Conservation (phyloP, 192 early-diverging fungal species). For the Entomortierella parvispora region DNA sequence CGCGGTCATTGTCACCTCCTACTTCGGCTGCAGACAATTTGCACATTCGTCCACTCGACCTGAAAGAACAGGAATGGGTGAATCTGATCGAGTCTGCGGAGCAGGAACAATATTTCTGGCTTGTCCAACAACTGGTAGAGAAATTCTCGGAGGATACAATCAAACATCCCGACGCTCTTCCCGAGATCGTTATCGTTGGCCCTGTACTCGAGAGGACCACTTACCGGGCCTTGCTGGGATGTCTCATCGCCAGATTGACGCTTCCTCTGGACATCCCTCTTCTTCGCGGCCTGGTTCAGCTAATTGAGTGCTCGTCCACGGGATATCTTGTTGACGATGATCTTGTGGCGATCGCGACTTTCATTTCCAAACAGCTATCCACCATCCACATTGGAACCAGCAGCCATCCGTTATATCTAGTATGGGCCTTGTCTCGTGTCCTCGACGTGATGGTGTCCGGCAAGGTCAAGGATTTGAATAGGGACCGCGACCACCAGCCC, state of each 20-base stretch:
- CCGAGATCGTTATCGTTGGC: not conserved
- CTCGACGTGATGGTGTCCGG: not conserved
- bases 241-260: not conserved
- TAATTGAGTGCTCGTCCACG: not conserved
- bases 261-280: not conserved
- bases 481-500: not conserved
- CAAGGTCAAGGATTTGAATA: slow-evolving; percentile 7
- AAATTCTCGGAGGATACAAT: not conserved
- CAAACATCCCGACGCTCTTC: not conserved
- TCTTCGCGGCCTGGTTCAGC: not conserved
- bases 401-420: not conserved
- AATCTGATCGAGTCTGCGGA: no score
- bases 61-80: no score
- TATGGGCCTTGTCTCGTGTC: not conserved
- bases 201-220: not conserved
- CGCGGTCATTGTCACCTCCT: no score
- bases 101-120: no score
- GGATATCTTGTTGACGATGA: not conserved
- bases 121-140: not conserved
- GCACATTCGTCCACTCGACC: no score
- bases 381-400: not conserved
- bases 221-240: not conserved
- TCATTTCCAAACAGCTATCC: not conserved
- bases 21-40: no score
- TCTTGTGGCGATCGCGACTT: not conserved